These are phyloP conservation scores for Gelatoporia subvermispora DNA, from an alignment of 768 basidiomycete genomes.

Conservation along the genomic window DNA sequence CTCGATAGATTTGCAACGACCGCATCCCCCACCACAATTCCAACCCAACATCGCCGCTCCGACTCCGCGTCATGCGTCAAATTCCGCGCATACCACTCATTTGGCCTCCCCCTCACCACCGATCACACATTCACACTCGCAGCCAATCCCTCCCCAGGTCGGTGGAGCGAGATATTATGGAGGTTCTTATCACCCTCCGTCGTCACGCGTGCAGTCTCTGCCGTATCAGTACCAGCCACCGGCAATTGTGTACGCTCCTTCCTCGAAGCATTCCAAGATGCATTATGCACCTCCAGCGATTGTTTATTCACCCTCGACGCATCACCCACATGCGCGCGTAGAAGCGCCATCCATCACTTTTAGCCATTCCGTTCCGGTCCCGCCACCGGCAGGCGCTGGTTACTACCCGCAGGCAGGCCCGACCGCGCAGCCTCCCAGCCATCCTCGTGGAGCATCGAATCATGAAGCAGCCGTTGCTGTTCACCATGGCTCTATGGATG, in stretches of 20 bases:
- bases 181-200: slow-evolving; percentile 14
- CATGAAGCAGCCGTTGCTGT: too few relatives aligned
- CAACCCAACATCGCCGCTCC: slow-evolving; percentile 29
- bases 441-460: too few relatives aligned
- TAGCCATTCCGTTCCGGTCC: slow-evolving; percentile 61
- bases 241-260: slow-evolving; percentile 58
- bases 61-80: slow-evolving; percentile 24
- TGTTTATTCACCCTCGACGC: slow-evolving; percentile 39
- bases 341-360: slow-evolving; percentile 56
- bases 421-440: slow-evolving; percentile 38
- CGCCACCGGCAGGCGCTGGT: slow-evolving; percentile 20
- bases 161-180: slow-evolving; percentile 15
- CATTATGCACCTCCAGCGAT: slow-evolving; percentile 59
- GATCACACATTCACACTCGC: slow-evolving; percentile 35
- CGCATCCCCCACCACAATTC: slow-evolving; percentile 13
- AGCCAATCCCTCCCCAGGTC: slow-evolving; percentile 29
- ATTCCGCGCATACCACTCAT: slow-evolving; percentile 17
- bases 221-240: slow-evolving; percentile 39
- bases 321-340: slow-evolving; percentile 11
- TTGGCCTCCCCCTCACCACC: slow-evolving; percentile 10
- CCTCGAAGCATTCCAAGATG: slow-evolving; percentile 36
- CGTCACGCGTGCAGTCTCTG: slow-evolving; percentile 32
- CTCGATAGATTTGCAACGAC: slow-evolving; percentile 9
- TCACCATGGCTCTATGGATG: neutral
- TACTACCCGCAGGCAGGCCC: slow-evolving; percentile 37